Percentiles rank a stretch among this genome's conserved stretches.
These are phyloP conservation scores for Phaeotremella fagi DNA, from an alignment of 768 basidiomycete genomes.

Conservation along the genomic window DNA sequence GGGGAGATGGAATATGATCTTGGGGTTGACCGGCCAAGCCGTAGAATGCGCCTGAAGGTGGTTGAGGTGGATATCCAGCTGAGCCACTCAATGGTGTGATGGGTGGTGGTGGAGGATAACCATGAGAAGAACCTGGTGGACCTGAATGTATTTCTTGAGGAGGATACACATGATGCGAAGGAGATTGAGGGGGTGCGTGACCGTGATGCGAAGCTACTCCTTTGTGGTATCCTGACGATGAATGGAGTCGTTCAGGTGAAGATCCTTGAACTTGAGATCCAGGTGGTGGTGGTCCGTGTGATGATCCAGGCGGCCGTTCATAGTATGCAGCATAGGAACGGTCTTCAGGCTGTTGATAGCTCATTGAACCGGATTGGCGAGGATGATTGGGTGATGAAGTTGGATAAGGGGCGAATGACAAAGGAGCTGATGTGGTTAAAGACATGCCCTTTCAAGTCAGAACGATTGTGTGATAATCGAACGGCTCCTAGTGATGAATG, in stretches of 20 bases:
- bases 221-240: constrained; percentile 20
- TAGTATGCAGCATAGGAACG: constrained; percentile 15
- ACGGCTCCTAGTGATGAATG: no score
- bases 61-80: constrained; percentile 22
- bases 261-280: constrained; percentile 7
- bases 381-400: constrained; percentile 3
- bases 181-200: constrained; percentile 16
- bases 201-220: constrained; percentile 16
- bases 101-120: constrained; percentile 25
- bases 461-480: no score
- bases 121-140: constrained; percentile 28
- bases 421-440: constrained; percentile 20
- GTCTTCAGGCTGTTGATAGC: constrained; percentile 16
- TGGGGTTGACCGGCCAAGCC: constrained; percentile 27
- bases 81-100: constrained; percentile 28
- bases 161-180: constrained; percentile 12
- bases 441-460: no score
- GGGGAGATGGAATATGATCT: constrained; percentile 35
- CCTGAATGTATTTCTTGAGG: constrained; percentile 15
- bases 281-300: constrained; percentile 19
- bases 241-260: constrained; percentile 21
- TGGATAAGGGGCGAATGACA: constrained; percentile 12
- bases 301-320: constrained; percentile 18
- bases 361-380: constrained; percentile 13
- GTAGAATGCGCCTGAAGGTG: constrained; percentile 28